Base-by-base conservation (phyloP, 306 rosid species). In the Castanea sativa region DNA sequence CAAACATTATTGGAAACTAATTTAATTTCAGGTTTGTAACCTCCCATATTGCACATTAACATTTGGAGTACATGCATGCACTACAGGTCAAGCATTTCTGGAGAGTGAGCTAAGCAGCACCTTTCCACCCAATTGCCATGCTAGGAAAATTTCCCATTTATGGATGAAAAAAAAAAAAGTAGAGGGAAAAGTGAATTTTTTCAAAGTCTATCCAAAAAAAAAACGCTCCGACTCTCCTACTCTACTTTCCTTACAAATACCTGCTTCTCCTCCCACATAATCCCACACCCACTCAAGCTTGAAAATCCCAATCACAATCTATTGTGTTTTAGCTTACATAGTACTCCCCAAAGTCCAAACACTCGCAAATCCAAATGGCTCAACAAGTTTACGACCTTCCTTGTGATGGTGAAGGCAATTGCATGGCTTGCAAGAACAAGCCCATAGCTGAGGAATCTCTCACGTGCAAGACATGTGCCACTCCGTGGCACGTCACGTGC, bases 401-500 rank as follows among this genome's bases (percentile, higher is more conserved):
- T 0, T 86, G 90, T 53, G 89, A 86, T 67, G 78, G 79, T 14
- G 83, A 84, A n/a, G 89, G 89, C n/a, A 64, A 53, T 30, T 90
- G 92, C 74, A 86, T 90, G 94, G 71, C 68, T 4, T 92, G 97
- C 81, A 79, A 83, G 38, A 19, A 18, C 5, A 88, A 77, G 58
- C 92, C 97, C 8, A 7, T 74, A 0, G n/a, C 57, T 1, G 74
- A 67, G 3, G 91, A 92, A 55, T 68, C 70, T 0, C 83, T 90
- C 30, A 5, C 68, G 1, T 92, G 94, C 76, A 64, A 30, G 6
- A 88, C 90, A 1, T 92, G 97, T 72, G 74, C 21, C 33, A 70
- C 90, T 0, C 87, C 87, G 0, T 92, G 90, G 92, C 97, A 92
- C 5, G 78, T 67, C 1, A 32, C 52, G 0, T 92, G 97, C 33